These are phyloP conservation scores for Thoreauomyces humboldtii DNA, from an alignment of 192 early-diverging fungal species.

Conservation along the genomic window DNA sequence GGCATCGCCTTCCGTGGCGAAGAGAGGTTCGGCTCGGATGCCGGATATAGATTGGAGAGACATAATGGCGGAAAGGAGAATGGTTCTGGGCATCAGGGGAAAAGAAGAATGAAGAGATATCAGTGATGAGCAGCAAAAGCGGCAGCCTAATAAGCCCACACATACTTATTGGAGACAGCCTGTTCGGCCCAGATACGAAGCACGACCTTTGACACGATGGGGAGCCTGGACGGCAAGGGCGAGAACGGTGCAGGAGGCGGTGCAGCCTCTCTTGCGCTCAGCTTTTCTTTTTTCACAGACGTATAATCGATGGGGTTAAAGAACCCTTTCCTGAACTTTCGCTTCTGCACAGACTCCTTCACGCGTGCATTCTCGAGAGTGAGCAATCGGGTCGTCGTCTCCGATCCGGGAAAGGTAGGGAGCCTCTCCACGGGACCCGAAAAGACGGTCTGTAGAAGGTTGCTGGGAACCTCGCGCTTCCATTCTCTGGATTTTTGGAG, in stretches of 20 bases:
- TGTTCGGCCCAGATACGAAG: slow-evolving; percentile 86
- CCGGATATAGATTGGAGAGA: slow-evolving; percentile 87
- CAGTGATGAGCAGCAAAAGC: background rate
- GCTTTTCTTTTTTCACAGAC: slow-evolving; percentile 33
- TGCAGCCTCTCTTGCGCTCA: slow-evolving; percentile 18
- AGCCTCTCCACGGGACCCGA: slow-evolving; percentile 26
- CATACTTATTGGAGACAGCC: slow-evolving; percentile 83
- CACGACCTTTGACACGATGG: slow-evolving; percentile 68
- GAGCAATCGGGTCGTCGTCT: slow-evolving; percentile 41
- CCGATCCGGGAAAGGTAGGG: slow-evolving; percentile 30
- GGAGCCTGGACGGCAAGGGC: slow-evolving; percentile 61
- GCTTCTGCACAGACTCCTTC: slow-evolving; percentile 18
- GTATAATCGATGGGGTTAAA: slow-evolving; percentile 59
- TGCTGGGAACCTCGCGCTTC: slow-evolving; percentile 6
- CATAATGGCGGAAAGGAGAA: slow-evolving; percentile 85
- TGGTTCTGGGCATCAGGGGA: slow-evolving; percentile 23
- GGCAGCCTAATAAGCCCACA: background rate
- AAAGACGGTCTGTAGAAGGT: slow-evolving; percentile 22
- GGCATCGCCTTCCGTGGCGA: slow-evolving; percentile 75
- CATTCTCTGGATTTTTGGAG: slow-evolving; percentile 19
- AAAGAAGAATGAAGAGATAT: background rate
- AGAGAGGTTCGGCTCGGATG: slow-evolving; percentile 72
- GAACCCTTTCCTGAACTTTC: slow-evolving; percentile 18
- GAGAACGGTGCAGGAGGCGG: slow-evolving; percentile 49
- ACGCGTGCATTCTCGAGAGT: slow-evolving; percentile 22